These are phyloP conservation scores for Penicillium dipodomyicola DNA, from an alignment of 495 filamentous ascomycete genomes.

Conservation along the genomic window DNA sequence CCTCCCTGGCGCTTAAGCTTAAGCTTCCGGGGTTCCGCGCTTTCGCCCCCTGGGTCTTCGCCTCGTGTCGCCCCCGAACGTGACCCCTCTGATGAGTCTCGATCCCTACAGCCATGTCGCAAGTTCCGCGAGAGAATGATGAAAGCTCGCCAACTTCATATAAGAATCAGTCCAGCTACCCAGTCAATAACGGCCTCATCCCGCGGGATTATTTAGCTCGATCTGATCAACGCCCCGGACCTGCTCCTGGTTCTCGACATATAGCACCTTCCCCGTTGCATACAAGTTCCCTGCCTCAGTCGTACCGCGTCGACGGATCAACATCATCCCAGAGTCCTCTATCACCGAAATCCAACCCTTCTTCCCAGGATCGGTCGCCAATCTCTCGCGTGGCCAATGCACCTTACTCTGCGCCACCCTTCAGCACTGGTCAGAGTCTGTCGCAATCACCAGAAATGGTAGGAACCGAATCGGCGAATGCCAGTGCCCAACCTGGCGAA, in stretches of 20 bases:
- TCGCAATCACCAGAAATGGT: conserved; percentile 20
- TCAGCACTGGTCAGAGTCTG: conserved; percentile 19
- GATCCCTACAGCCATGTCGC: conserved; percentile 41
- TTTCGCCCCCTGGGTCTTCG: conserved; percentile 18
- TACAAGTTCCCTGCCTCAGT: conserved; percentile 32
- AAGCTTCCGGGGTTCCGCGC: conserved; percentile 26
- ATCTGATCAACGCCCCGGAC: conserved; percentile 30
- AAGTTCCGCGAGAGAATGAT: conserved; percentile 35
- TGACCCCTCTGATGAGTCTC: conserved; percentile 31
- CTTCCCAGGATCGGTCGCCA: conserved; percentile 25
- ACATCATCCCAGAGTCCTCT: conserved; percentile 31
- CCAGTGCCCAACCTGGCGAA: conserved; percentile 20
- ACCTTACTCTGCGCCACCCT: conserved; percentile 32
- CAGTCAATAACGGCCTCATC: conserved; percentile 29
- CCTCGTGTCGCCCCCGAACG: conserved; percentile 18
- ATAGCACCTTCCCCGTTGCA: conserved; percentile 39
- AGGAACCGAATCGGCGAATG: conserved; percentile 22
- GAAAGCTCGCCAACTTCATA: conserved; percentile 22
- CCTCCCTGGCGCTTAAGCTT: conserved; percentile 23
- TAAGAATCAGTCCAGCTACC: conserved; percentile 17
- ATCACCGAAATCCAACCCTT: conserved; percentile 31
- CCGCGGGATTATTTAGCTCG: conserved; percentile 36
- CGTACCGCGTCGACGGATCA: conserved; percentile 24
- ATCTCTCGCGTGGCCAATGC: conserved; percentile 35
- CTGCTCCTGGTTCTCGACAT: conserved; percentile 30